These are phyloP conservation scores for Neopestalotiopsis sp. DNA, from an alignment of 2,329 filamentous ascomycete species.

Conservation along the genomic window DNA sequence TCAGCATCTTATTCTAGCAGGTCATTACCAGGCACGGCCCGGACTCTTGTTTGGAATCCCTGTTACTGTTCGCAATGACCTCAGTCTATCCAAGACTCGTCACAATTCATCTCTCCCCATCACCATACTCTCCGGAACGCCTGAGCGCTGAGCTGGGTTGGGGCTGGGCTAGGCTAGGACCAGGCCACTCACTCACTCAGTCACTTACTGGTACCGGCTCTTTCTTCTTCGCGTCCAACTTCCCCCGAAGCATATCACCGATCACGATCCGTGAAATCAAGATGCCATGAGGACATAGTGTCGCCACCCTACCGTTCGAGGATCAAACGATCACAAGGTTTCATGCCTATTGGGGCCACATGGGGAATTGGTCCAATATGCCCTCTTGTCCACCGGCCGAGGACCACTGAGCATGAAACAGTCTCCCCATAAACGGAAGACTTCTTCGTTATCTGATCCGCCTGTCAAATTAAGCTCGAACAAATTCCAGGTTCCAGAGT, in stretches of 20 bases:
- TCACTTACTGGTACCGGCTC: background rate
- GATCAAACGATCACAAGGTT: constrained; percentile 17
- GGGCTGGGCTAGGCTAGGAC: background rate
- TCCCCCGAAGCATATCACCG: background rate
- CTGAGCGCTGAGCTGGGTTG: constrained; percentile 5
- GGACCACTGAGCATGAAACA: background rate
- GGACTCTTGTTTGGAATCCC: constrained; percentile 14
- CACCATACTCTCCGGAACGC: constrained; percentile 6
- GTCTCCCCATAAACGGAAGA: constrained; percentile 16
- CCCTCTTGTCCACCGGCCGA: constrained; percentile 12
- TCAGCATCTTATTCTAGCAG: constrained; percentile 13
- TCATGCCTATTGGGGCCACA: constrained; percentile 18
- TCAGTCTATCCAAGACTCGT: background rate
- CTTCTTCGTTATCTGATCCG: constrained; percentile 7
- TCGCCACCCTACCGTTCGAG: constrained; percentile 11
- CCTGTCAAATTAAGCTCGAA: constrained; percentile 15
- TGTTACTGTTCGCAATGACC: constrained; percentile 16
- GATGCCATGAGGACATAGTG: background rate
- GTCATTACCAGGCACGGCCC: constrained; percentile 4
- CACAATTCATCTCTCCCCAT: background rate
- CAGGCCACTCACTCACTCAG: background rate
- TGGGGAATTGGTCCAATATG: constrained; percentile 4
- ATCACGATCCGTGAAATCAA: background rate
- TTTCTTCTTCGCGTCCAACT: constrained; percentile 2
- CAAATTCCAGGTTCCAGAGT: background rate